Percentiles rank a stretch among this genome's conserved stretches.
phyloP scores from a whole-genome alignment of 306 rosid genomes.

The Vigna hirtella region DNA sequence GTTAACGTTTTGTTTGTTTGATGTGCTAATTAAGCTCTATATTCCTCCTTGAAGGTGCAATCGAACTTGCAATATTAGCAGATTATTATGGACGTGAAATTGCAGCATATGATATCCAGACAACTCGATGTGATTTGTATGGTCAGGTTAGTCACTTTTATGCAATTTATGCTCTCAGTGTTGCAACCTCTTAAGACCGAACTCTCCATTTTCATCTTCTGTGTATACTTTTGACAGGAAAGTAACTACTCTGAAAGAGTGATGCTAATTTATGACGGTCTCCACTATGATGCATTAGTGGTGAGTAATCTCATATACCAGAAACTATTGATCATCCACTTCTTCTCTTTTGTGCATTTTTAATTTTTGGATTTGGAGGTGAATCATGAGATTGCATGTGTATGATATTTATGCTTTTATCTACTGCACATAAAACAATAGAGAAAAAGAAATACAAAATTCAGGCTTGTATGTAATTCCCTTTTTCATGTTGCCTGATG shows the following conservation, averaged over 20 bases:
- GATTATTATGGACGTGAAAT: constrained; percentile 90
- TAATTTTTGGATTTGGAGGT: constrained; percentile 15
- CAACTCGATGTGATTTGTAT: constrained; percentile 92
- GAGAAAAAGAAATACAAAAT: not conserved
- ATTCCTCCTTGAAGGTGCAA: constrained; percentile 72
- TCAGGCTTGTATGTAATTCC: constrained; percentile 26
- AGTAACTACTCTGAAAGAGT: constrained; percentile 76
- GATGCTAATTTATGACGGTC: constrained; percentile 91
- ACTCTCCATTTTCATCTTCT: constrained; percentile 19
- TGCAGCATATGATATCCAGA: constrained; percentile 94
- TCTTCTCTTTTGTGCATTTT: constrained; percentile 19
- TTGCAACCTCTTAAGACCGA: constrained; percentile 44
- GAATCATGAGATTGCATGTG: constrained; percentile 23
- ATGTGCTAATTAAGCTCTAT: constrained; percentile 39
- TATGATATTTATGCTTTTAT: not conserved
- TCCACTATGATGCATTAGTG: constrained; percentile 94
- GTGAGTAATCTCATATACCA: constrained; percentile 56
- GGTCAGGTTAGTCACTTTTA: constrained; percentile 77
- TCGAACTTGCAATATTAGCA: constrained; percentile 91
- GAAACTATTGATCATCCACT: constrained; percentile 10
- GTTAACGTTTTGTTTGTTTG: constrained; percentile 20
- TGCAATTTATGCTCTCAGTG: constrained; percentile 33
- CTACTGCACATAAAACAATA: constrained; percentile 11
- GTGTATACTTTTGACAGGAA: constrained; percentile 64
- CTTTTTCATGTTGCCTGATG: constrained; percentile 40